Evolutionary conservation across 1,139 yeast genomes (phyloP).

Genomic region (Suhomyces terraborum): DNA sequence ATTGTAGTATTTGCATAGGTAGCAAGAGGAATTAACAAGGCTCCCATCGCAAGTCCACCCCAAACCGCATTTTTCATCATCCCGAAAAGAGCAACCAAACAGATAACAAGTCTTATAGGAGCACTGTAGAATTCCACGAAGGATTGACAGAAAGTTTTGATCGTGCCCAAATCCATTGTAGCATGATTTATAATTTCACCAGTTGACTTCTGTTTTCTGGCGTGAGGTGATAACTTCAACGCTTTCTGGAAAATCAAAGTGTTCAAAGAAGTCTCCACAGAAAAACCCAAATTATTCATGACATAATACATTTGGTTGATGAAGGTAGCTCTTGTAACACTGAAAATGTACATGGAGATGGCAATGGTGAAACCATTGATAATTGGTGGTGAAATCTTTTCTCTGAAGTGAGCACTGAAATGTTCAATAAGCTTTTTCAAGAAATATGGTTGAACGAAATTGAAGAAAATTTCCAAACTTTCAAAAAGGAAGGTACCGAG

Average conservation of each 20-base stretch:
- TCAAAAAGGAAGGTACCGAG: conserved; percentile 14
- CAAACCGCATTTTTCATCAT: conserved; percentile 29
- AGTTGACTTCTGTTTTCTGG: conserved; percentile 29
- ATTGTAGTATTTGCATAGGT: conserved; percentile 23
- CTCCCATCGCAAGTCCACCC: conserved; percentile 28
- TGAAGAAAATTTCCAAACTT: conserved; percentile 17
- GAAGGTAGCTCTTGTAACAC: conserved; percentile 21
- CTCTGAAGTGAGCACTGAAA: conserved; percentile 16
- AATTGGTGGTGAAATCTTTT: conserved; percentile 23
- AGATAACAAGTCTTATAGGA: conserved; percentile 25
- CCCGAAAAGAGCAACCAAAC: conserved; percentile 25
- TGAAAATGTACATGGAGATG: conserved; percentile 20
- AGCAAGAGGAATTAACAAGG: conserved; percentile 26
- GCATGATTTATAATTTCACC: conserved; percentile 35
- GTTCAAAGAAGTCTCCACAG: conserved; percentile 26
- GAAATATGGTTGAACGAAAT: conserved; percentile 26
- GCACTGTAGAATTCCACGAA: conserved; percentile 24
- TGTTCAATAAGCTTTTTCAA: conserved; percentile 25
- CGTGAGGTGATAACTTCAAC: conserved; percentile 28
- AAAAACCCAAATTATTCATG: conserved; percentile 20
- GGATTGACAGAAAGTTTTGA: conserved; percentile 22
- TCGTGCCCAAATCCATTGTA: conserved; percentile 25
- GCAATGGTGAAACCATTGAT: conserved; percentile 27
- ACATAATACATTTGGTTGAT: conserved; percentile 24
- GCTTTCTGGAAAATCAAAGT: conserved; percentile 29